phyloP scores from a whole-genome alignment of 2,329 filamentous ascomycete genomes.

The Neopestalotiopsis clavispora region DNA sequence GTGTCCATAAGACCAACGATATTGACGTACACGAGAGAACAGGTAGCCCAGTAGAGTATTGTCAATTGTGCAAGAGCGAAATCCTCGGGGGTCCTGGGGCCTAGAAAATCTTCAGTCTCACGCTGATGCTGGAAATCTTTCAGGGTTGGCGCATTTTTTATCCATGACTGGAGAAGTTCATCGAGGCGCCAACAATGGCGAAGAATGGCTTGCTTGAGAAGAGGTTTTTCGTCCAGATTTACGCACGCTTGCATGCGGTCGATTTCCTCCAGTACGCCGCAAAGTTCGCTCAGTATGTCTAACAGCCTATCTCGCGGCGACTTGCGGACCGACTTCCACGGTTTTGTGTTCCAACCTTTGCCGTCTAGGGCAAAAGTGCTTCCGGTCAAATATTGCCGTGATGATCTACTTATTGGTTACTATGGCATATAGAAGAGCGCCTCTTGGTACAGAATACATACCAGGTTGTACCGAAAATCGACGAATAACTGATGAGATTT shows the following conservation, averaged over 20 bases:
- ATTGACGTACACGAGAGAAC: neutral
- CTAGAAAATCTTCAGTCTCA: neutral
- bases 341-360: neutral
- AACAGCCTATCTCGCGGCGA: neutral
- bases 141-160: neutral
- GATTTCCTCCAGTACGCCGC: neutral
- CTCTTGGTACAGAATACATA: neutral
- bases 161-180: neutral
- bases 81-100: neutral
- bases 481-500: neutral
- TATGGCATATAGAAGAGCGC: neutral
- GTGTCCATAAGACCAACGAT: neutral
- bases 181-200: neutral
- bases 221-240: neutral
- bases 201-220: neutral
- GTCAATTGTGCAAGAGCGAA: neutral
- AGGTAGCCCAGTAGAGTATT: neutral
- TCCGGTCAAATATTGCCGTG: neutral
- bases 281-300: neutral
- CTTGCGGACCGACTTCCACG: conserved; percentile 2
- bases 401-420: neutral
- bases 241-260: neutral
- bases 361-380: neutral
- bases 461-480: neutral
- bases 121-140: neutral